These are phyloP conservation scores for Actinomortierella wolfii DNA, from an alignment of 371 early-diverging fungal genomes.

Conservation along the genomic window DNA sequence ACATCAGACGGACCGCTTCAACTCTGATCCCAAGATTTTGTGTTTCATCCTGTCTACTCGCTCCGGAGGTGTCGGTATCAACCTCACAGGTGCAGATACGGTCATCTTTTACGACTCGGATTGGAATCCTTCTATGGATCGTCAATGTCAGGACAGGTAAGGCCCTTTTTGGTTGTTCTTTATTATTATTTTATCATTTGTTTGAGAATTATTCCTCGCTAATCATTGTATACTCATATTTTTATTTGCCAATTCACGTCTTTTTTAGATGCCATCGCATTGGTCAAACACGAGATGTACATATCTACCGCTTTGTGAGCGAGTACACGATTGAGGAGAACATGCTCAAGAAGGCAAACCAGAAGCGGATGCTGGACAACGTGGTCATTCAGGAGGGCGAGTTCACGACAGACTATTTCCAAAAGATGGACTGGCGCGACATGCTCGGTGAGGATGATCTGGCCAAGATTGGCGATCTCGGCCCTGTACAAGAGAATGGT, in stretches of 20 bases:
- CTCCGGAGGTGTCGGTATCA: slow-evolving; percentile 97
- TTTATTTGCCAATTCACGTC: slow-evolving; percentile 39
- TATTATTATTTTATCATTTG: neutral
- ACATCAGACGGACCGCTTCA: slow-evolving; percentile 87
- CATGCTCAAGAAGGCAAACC: slow-evolving; percentile 81
- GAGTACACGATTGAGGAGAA: slow-evolving; percentile 91
- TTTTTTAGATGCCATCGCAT: slow-evolving; percentile 90
- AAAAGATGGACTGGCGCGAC: slow-evolving; percentile 73
- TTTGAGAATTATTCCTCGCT: slow-evolving; percentile 48
- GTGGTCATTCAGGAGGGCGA: slow-evolving; percentile 84
- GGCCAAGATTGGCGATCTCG: slow-evolving; percentile 55
- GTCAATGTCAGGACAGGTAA: slow-evolving; percentile 61
- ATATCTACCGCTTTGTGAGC: slow-evolving; percentile 90
- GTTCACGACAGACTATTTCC: slow-evolving; percentile 76
- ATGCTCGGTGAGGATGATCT: slow-evolving; percentile 57
- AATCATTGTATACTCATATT: neutral
- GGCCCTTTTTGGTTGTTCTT: neutral
- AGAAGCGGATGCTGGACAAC: slow-evolving; percentile 88
- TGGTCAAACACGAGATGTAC: slow-evolving; percentile 93
- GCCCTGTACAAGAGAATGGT: slow-evolving; percentile 21
- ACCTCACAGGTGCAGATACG: slow-evolving; percentile 94
- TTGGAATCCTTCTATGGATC: slow-evolving; percentile 94
- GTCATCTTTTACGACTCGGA: slow-evolving; percentile 96
- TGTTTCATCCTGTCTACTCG: slow-evolving; percentile 92
- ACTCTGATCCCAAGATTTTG: slow-evolving; percentile 79